Evolutionary conservation across 495 filamentous ascomycete genomes (phyloP), one percentile per base, ranked within the genome.

Genomic region (Trichoderma gamsii): DNA sequence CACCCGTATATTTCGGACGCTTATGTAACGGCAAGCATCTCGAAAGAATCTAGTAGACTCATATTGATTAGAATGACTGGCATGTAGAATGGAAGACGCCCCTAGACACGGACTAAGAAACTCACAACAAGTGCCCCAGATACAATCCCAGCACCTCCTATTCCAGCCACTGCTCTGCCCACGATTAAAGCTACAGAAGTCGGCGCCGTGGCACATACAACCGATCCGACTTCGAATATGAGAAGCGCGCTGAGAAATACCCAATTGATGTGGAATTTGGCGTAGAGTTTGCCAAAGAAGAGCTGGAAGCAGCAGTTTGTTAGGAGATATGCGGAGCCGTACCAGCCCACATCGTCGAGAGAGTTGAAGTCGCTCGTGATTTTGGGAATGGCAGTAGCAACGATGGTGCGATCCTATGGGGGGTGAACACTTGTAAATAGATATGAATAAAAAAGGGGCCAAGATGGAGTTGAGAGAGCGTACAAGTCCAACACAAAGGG

Each of bases 141-240:
- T 44, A 79, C 71, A n/a, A 82, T 46, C 3, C 78, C 80, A 18
- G 79, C 73, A 9, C 73, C 73, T 3, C 82, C 84, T 35, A 82
- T 56, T 16, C 85, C 86, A 32, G 85, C 84, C 23, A 88, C 71
- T 21, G 84, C 84, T 44, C 86, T 80, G 15, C 86, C 85, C 46
- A 80, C 73, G 52, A 88, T 87, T 29, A 87, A 75, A 52, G 79
- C 81, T 13, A 70, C 66, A 11, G 81, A 83, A 41, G 69, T 79
- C 0, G 73, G 76, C 0, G 86, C 82, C 5, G 75, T 77, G 41
- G 79, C 86, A 68, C 85, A 88, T 46, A 87, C 59, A 6, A 80
- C 70, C 6, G 83, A 86, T 0, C 86, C 84, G 18, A 78, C 35
- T 63, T 81, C 76, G 72, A 82, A 84, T 41, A 82, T 41, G 32